These are phyloP conservation scores for Exophiala lecanii-corni DNA, from an alignment of 2,329 filamentous ascomycete species.

Conservation along the genomic window DNA sequence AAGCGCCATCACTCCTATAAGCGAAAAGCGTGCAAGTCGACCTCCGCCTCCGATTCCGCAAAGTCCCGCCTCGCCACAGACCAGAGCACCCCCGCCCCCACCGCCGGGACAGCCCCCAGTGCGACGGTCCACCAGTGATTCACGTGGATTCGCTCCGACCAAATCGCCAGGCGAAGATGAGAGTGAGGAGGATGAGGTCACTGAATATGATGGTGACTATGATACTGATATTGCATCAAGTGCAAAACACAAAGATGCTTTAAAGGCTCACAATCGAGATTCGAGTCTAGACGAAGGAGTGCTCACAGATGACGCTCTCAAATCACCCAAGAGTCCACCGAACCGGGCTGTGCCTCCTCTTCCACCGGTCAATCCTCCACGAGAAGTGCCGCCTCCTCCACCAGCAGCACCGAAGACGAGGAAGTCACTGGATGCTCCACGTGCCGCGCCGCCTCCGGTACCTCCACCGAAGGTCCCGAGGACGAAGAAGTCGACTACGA, in stretches of 20 bases:
- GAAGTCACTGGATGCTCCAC: slow-evolving; percentile 65
- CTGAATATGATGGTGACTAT: slow-evolving; percentile 96
- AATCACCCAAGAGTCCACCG: slow-evolving; percentile 41
- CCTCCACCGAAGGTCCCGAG: slow-evolving; percentile 46
- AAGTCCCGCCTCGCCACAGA: slow-evolving; percentile 38
- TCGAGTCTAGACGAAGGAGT: slow-evolving; percentile 67
- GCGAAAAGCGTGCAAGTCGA: slow-evolving; percentile 41
- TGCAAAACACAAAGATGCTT: slow-evolving; percentile 85
- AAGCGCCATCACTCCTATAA: slow-evolving; percentile 28
- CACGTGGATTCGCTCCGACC: slow-evolving; percentile 32
- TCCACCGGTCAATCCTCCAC: slow-evolving; percentile 52
- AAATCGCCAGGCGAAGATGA: slow-evolving; percentile 45
- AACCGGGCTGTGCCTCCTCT: slow-evolving; percentile 49
- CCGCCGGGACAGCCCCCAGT: slow-evolving; percentile 47
- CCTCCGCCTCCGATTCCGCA: slow-evolving; percentile 36
- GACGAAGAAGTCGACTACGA: slow-evolving; percentile 51
- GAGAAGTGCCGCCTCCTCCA: slow-evolving; percentile 59
- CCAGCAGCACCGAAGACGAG: slow-evolving; percentile 55
- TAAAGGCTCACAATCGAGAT: slow-evolving; percentile 75
- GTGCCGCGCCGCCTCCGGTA: slow-evolving; percentile 61
- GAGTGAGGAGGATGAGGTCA: slow-evolving; percentile 72
- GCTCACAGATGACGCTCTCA: slow-evolving; percentile 51
- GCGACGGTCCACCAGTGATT: slow-evolving; percentile 58
- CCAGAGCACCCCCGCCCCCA: slow-evolving; percentile 61
- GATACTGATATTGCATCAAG: slow-evolving; percentile 96